phyloP scores from a whole-genome alignment of 352 stramenopile genomes.

The Blastocystis sp. region DNA sequence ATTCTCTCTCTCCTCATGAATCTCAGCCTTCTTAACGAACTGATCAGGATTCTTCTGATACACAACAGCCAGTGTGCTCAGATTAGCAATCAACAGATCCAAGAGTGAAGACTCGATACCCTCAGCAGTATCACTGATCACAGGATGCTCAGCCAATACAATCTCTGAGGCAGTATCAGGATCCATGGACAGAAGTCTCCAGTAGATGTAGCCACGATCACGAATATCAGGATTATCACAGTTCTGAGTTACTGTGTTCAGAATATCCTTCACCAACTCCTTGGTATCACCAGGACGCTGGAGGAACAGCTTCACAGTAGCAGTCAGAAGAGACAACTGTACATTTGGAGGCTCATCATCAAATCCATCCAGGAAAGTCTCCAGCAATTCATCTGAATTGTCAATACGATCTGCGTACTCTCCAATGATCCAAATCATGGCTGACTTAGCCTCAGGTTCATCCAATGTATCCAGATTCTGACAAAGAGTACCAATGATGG shows the following conservation, averaged over 20 bases:
- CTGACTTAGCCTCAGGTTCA: constrained; percentile 94
- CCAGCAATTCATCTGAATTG: constrained; percentile 94
- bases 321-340: constrained; percentile 93
- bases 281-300: constrained; percentile 78
- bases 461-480: constrained; percentile 98
- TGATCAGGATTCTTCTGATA: constrained; percentile 91
- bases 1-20: constrained; percentile 66
- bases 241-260: constrained; percentile 93
- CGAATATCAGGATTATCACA: constrained; percentile 94
- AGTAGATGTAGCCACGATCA: constrained; percentile 98
- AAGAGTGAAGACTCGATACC: constrained; percentile 84
- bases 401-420: constrained; percentile 94
- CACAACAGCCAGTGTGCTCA: constrained; percentile 90
- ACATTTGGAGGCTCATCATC: constrained; percentile 90
- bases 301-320: constrained; percentile 97
- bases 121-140: constrained; percentile 97
- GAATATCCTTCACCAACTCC: constrained; percentile 91
- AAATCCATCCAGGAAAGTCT: constrained; percentile 96
- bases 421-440: constrained; percentile 99
- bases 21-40: constrained; percentile 73
- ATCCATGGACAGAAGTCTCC: constrained; percentile 91
- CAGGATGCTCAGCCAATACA: constrained; percentile 91
- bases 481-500: constrained; percentile 94
- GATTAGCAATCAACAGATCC: constrained; percentile 89
- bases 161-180: constrained; percentile 92